Base-by-base conservation (phyloP, 768 basidiomycete species). In the Tricholoma sp. region DNA sequence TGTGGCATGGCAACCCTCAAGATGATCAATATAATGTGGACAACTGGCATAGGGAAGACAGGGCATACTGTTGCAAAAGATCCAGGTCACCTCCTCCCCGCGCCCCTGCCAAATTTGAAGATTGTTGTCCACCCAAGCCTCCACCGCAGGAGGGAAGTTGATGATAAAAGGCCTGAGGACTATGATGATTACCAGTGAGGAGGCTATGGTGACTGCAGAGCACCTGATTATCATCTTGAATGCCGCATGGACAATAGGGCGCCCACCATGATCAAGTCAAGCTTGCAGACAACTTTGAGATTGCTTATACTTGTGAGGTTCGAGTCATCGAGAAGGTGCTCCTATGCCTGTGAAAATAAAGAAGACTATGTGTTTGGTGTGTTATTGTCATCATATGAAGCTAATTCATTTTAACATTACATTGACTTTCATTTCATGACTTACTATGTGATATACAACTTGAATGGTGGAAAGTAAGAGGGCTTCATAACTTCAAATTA, bases 111-210 rank as follows among this genome's bases (percentile, higher is more conserved):
- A 84, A 84, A 60, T 73, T 81, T 58, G 89, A 89, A 65, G 88
- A 88, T 74, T 85, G 88, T 79, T 86, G 86, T 50, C 47, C 47
- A 63, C 66, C 85, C 78, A 86, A 88, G 82, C 89, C 88, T 77
- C 85, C 89, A 70, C 64, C 80, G 83, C 58, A 81, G 78, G 81
- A 88, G 89, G 81, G 88, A 91, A 67, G 76, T 77, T 74, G 88
- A 91, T 79, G 88, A 91, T 75, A 84, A 80, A 82, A 86, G 87
- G 81, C 83, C 88, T 84, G 86, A 88, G 85, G 89, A 88, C 84
- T 89, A 91, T 85, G 90, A 91, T 83, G 87, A 90, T 83, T 79
- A 84, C 74, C 85, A 90, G 73, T 85, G 90, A 74, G 88, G 87
- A 68, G 84, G 83, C 68, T 83, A 85, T 83, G 87, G 89, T 84